Evolutionary conservation across 352 stramenopile species (phyloP), one percentile per base, ranked within the genome.

Genomic region (Phytophthora podocarpi): DNA sequence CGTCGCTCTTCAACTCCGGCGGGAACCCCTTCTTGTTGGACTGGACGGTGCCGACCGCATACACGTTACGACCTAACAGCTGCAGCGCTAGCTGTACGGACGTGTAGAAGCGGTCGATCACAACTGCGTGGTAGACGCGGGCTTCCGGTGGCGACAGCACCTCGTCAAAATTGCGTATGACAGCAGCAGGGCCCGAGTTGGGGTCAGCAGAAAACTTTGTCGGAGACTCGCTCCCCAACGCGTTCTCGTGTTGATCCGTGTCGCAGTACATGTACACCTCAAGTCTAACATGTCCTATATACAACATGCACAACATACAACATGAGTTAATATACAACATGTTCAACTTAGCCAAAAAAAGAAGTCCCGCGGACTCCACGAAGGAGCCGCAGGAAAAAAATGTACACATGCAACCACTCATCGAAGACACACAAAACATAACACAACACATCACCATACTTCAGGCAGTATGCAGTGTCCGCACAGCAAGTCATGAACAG

Each of bases 41-140:
- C 18, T 64, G 55, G 10, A 48, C 45, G 0, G 50, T 58, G 9
- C 59, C 59, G 18, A 59, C 13, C 0, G 10, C 50, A 32, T 63
- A 68, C 5, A 68, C 16, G 21, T 54, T 45, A 6, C 39, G 47
- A 16, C 52, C 45, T 20, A 70, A 49, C 8, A 65, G 20, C 42
- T 62, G 48, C 13, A 62, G 23, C 0, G 62, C 49, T 1, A 70
- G 41, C 42, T 59, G 55, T 16, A 52, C 21, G 18, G 62, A 70
- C 1, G 53, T 56, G 36, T 65, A 62, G 20, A 62, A 70, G 6
- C 62, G 40, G 32, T 70, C 47, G 4, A 41, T 65, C 11, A 65
- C 48, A 0, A 60, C 34, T 9, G 12, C 27, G 7, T 60, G 48
- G 9, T 37, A 64, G 3, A 56, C 37, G 3, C 51, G 24, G 13